phyloP scores from a whole-genome alignment of 2,329 filamentous ascomycete species.

The Fusarium concolor region DNA sequence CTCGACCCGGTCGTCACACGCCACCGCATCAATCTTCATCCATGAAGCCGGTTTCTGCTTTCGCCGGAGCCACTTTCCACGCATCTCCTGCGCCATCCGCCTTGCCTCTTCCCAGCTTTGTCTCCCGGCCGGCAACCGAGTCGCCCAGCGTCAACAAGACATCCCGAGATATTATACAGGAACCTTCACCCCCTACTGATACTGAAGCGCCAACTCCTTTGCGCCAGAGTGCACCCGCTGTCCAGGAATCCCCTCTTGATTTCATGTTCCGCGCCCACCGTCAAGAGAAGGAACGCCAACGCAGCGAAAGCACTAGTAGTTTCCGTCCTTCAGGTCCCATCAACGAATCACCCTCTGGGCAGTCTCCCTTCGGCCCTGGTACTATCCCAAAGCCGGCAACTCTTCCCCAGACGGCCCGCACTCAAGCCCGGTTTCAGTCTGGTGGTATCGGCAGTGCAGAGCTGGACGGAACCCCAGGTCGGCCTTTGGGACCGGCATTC shows the following conservation, averaged over 20 bases:
- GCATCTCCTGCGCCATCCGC: slow-evolving; percentile 92
- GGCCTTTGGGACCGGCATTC: slow-evolving; percentile 72
- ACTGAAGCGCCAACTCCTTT: slow-evolving; percentile 61
- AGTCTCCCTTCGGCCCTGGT: slow-evolving; percentile 50
- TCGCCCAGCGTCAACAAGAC: slow-evolving; percentile 58
- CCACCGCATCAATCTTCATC: slow-evolving; percentile 55
- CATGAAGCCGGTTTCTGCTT: slow-evolving; percentile 68
- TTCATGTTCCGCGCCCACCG: slow-evolving; percentile 90
- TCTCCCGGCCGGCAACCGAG: slow-evolving; percentile 78
- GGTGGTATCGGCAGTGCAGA: slow-evolving; percentile 59
- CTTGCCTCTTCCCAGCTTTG: slow-evolving; percentile 90
- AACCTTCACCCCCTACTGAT: slow-evolving; percentile 65
- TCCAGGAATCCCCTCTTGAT: slow-evolving; percentile 81
- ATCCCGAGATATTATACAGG: slow-evolving; percentile 54
- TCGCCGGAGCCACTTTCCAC: slow-evolving; percentile 94
- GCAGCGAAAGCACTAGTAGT: slow-evolving; percentile 64
- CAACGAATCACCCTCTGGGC: slow-evolving; percentile 65
- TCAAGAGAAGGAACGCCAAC: slow-evolving; percentile 75
- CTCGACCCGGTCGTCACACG: slow-evolving; percentile 57
- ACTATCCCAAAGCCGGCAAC: slow-evolving; percentile 39
- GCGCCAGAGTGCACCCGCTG: slow-evolving; percentile 51
- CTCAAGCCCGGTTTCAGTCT: slow-evolving; percentile 38
- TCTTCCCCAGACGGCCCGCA: slow-evolving; percentile 44
- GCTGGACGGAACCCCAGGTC: slow-evolving; percentile 69
- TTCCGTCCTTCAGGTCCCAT: slow-evolving; percentile 53